These are phyloP conservation scores for Phytophthora ohioensis DNA, from an alignment of 352 stramenopile genomes.

Conservation along the genomic window DNA sequence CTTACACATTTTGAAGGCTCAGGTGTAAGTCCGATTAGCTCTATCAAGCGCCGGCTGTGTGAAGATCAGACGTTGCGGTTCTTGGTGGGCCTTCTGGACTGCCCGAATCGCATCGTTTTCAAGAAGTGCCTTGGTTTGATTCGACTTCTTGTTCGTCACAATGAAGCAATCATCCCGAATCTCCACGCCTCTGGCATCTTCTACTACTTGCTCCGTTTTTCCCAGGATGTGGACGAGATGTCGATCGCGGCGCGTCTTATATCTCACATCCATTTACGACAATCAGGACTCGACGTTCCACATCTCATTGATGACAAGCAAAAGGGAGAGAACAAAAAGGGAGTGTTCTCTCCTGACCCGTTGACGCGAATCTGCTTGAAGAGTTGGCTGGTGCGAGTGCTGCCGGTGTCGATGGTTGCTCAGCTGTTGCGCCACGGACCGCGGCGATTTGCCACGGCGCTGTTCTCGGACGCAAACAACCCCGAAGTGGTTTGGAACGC, in stretches of 20 bases:
- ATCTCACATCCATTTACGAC: constrained; percentile 83
- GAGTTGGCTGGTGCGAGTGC: constrained; percentile 84
- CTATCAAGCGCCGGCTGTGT: constrained; percentile 79
- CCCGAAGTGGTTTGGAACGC: constrained; percentile 89
- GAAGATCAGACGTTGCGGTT: constrained; percentile 84
- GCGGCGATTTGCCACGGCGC: constrained; percentile 72
- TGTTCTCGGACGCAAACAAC: constrained; percentile 89
- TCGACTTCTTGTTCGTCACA: constrained; percentile 84
- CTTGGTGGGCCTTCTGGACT: constrained; percentile 81
- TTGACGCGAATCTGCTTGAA: constrained; percentile 85
- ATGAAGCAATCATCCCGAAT: constrained; percentile 85
- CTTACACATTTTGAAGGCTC: constrained; percentile 87
- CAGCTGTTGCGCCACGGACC: constrained; percentile 85
- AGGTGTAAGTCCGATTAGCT: constrained; percentile 77
- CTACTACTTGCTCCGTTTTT: constrained; percentile 87
- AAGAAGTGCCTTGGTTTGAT: constrained; percentile 87
- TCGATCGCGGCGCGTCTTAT: constrained; percentile 79
- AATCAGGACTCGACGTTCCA: constrained; percentile 69
- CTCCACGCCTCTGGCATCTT: constrained; percentile 88
- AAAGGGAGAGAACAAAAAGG: constrained; percentile 83
- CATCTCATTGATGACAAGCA: constrained; percentile 79
- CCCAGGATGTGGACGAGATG: constrained; percentile 87
- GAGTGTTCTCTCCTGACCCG: constrained; percentile 80
- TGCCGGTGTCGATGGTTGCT: constrained; percentile 89
- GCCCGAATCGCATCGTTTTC: constrained; percentile 86